A percentile compares a stretch with the other conserved stretches of the same genome.
Evolutionary conservation across 345 rosid genomes (phyloP).

Genomic region (Rhodomyrtus tomentosa): DNA sequence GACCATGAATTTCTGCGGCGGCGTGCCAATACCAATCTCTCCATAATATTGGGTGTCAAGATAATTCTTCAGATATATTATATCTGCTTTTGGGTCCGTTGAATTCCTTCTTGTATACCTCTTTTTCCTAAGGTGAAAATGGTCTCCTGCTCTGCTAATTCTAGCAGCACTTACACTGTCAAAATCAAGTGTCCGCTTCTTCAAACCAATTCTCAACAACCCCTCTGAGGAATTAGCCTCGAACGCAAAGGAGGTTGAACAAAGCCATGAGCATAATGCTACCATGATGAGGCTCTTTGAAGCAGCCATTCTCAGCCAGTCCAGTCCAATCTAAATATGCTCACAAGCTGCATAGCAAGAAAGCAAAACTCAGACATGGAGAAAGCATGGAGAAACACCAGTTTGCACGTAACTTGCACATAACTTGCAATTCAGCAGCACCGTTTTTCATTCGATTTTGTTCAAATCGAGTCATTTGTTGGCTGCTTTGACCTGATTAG

Average conservation of each 20-base stretch:
- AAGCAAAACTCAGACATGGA: neutral
- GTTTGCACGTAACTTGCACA: neutral
- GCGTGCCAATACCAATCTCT: slow-evolving; percentile 52
- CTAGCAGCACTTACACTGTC: slow-evolving; percentile 20
- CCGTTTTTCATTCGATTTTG: neutral
- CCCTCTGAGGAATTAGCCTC: slow-evolving; percentile 11
- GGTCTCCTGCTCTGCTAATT: slow-evolving; percentile 2
- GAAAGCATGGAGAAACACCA: neutral
- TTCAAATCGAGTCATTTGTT: neutral
- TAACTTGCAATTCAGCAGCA: neutral
- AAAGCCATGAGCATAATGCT: slow-evolving; percentile 16
- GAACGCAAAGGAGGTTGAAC: slow-evolving; percentile 9
- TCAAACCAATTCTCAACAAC: slow-evolving; percentile 29
- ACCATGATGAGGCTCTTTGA: neutral
- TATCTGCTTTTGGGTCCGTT: slow-evolving; percentile 2
- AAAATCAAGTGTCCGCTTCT: slow-evolving; percentile 25
- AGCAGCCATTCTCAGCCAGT: neutral
- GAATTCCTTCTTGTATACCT: neutral
- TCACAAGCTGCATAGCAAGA: neutral
- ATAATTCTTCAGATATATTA: slow-evolving; percentile 43
- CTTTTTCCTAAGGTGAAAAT: neutral
- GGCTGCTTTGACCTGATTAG: neutral
- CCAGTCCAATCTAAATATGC: neutral
- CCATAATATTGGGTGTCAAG: slow-evolving; percentile 51
- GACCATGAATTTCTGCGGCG: slow-evolving; percentile 43